These are phyloP conservation scores for Cymbidium sinense DNA, from an alignment of 106 monocot genomes.

Conservation along the genomic window DNA sequence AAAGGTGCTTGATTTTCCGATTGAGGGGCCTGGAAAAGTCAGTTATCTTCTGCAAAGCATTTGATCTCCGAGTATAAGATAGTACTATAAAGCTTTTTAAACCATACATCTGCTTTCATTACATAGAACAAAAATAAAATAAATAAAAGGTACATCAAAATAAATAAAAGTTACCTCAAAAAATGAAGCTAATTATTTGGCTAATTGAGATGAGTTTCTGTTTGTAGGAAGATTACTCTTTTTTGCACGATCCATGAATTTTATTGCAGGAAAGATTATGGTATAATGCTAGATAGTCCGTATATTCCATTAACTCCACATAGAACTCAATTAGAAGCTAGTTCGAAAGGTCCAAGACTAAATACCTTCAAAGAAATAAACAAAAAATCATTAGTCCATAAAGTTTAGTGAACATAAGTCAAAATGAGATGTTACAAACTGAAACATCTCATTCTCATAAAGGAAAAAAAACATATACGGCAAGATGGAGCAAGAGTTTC, in stretches of 20 bases:
- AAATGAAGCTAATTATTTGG: slow-evolving; percentile 43
- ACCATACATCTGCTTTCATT: background rate
- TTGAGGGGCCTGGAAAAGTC: slow-evolving; percentile 9
- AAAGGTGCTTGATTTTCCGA: slow-evolving; percentile 3
- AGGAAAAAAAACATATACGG: too few species aligned
- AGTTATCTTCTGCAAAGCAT: slow-evolving; percentile 25
- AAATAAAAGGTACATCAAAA: slow-evolving; percentile 31
- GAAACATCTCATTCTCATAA: too few species aligned
- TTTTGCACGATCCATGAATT: slow-evolving; percentile 66
- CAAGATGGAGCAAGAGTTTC: too few species aligned
- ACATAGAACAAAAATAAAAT: background rate
- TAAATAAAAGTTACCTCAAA: slow-evolving; percentile 30
- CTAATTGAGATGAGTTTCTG: slow-evolving; percentile 44
- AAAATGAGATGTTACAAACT: too few species aligned
- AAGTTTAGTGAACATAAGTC: too few species aligned
- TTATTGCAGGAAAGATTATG: slow-evolving; percentile 46
- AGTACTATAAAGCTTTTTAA: background rate
- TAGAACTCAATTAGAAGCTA: background rate
- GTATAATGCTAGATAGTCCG: slow-evolving; percentile 35
- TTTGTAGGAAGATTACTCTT: slow-evolving; percentile 59
- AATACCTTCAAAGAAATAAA: too few species aligned
- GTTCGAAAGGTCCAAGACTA: too few species aligned
- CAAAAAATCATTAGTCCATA: too few species aligned
- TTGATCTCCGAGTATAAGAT: background rate
- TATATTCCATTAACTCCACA: slow-evolving; percentile 28